Base-by-base conservation (phyloP, 306 rosid species). In the Phaseolus lunatus region DNA sequence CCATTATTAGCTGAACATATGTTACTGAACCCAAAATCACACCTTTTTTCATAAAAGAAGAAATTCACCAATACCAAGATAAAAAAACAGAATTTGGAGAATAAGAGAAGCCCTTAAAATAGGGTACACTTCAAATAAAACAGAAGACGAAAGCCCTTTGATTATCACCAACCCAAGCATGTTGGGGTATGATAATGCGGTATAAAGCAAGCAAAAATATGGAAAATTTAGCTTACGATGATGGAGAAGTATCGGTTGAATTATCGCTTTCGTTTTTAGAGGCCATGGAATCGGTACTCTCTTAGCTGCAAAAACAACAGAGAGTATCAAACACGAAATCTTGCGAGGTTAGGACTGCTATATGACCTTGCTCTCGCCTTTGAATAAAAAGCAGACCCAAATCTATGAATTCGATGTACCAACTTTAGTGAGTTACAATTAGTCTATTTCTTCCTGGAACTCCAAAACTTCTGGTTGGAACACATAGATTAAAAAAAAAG, bases 231-330 rank as follows among this genome's bases (percentile, higher is more conserved):
- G 68, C 88, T 85, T 85, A 92, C 92, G 78, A 80, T 48, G 87
- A 72, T 23, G 88, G 86, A 63, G 87, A 19, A 58, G 87, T 67
- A 62, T 86, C 87, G 8, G 76, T 45, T 15, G 85, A 79, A 70
- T 77, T 88, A 1, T 83, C 89, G 26, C 79, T 82, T 54, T 87
- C 97, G 12, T 35, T 84, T 81, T 82, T 67, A 8, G 89, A 80
- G 64, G 87, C 90, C 96, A 90, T 90, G 78, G 66, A 82, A 76
- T 68, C 88, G 66, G 57, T 80, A 78, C 69, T 57, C 71, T 77
- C 58, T 54, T 1, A 43, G 59, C 81, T 56, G 67, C 75, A 65
- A 33, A 54, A 73, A 67, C 19, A 43, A 41, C 24, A 29, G 10
- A 31, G 16, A 19, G 13, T 18, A 27, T 14, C 37, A 44, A 67